These are phyloP conservation scores for Pyrenophora seminiperda DNA, from an alignment of 2,329 filamentous ascomycete species.

Conservation along the genomic window DNA sequence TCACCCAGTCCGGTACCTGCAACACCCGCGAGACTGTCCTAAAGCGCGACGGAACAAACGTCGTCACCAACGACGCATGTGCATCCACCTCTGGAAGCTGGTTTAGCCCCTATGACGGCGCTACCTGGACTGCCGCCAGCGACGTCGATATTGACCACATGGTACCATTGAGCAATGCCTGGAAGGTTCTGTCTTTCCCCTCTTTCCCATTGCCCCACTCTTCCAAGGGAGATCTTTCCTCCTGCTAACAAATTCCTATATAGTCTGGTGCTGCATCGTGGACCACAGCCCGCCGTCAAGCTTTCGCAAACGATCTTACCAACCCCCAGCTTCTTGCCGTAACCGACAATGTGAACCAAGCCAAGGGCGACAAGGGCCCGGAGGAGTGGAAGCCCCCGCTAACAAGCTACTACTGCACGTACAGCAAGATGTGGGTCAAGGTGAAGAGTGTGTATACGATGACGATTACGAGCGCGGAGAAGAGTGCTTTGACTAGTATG, in stretches of 20 bases:
- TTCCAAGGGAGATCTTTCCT: not conserved
- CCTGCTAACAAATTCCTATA: not conserved
- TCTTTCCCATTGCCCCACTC: not conserved
- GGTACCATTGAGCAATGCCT: slow-evolving; percentile 80
- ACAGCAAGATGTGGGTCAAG: slow-evolving; percentile 75
- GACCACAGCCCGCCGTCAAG: slow-evolving; percentile 69
- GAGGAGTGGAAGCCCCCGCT: slow-evolving; percentile 73
- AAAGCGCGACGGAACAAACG: slow-evolving; percentile 71
- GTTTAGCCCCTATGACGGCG: slow-evolving; percentile 75
- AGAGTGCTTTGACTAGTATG: slow-evolving; percentile 68
- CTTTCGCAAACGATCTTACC: slow-evolving; percentile 77
- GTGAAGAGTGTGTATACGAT: slow-evolving; percentile 76
- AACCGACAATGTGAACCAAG: slow-evolving; percentile 74
- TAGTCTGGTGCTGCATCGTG: slow-evolving; percentile 71
- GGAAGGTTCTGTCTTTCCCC: slow-evolving; percentile 61
- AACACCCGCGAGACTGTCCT: slow-evolving; percentile 76
- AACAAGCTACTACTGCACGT: slow-evolving; percentile 73
- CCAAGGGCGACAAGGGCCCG: slow-evolving; percentile 74
- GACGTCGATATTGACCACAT: slow-evolving; percentile 85
- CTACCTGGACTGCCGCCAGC: slow-evolving; percentile 67
- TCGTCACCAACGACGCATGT: slow-evolving; percentile 65
- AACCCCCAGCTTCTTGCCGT: slow-evolving; percentile 80
- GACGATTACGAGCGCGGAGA: slow-evolving; percentile 73
- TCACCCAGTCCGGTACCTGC: slow-evolving; percentile 63
- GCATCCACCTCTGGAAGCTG: slow-evolving; percentile 69